A percentile compares a stretch with the other conserved stretches of the same genome.
phyloP scores from a whole-genome alignment of 2,329 filamentous ascomycete genomes.

The Trichothecium roseum region DNA sequence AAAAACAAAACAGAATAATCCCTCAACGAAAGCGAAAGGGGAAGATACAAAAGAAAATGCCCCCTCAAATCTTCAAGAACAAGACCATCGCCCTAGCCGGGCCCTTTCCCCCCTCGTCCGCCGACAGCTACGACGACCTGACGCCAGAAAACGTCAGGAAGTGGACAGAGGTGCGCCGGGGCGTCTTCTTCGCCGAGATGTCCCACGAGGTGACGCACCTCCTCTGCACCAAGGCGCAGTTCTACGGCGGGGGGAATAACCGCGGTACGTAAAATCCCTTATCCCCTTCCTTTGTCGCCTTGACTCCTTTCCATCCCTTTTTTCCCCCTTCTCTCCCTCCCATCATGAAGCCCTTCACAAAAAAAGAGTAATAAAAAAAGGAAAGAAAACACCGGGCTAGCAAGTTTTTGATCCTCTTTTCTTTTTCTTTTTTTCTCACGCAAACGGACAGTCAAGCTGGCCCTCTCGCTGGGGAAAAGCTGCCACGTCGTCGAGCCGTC shows the following conservation, averaged over 20 bases:
- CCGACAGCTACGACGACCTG: slow-evolving; percentile 35
- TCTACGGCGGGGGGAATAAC: slow-evolving; percentile 17
- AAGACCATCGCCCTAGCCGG: slow-evolving; percentile 48
- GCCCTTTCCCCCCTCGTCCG: too few relatives aligned
- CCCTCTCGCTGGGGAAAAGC: slow-evolving; percentile 21
- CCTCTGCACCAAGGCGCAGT: slow-evolving; percentile 54
- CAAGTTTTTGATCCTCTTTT: too few relatives aligned
- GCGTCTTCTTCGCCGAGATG: slow-evolving; percentile 41
- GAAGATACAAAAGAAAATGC: too few relatives aligned
- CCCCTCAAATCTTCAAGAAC: slow-evolving; percentile 36
- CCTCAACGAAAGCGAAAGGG: too few relatives aligned
- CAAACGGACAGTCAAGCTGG: slow-evolving; percentile 18
- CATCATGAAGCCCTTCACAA: too few relatives aligned
- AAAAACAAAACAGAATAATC: too few relatives aligned
- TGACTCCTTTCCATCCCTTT: too few relatives aligned
- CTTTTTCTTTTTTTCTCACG: too few relatives aligned
- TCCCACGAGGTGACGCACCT: slow-evolving; percentile 58
- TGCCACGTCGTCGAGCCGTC: slow-evolving; percentile 35
- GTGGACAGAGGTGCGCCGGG: slow-evolving; percentile 58
- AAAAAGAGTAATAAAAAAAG: too few relatives aligned
- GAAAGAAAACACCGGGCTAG: too few relatives aligned
- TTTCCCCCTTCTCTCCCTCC: too few relatives aligned
- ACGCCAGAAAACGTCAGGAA: slow-evolving; percentile 45
- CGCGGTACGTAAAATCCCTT: background rate
- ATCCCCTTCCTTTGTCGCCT: background rate